Percentiles rank a stretch among this genome's conserved stretches.
These are phyloP conservation scores for Chytridium lagenaria DNA, from an alignment of 371 early-diverging fungal species.

Conservation along the genomic window DNA sequence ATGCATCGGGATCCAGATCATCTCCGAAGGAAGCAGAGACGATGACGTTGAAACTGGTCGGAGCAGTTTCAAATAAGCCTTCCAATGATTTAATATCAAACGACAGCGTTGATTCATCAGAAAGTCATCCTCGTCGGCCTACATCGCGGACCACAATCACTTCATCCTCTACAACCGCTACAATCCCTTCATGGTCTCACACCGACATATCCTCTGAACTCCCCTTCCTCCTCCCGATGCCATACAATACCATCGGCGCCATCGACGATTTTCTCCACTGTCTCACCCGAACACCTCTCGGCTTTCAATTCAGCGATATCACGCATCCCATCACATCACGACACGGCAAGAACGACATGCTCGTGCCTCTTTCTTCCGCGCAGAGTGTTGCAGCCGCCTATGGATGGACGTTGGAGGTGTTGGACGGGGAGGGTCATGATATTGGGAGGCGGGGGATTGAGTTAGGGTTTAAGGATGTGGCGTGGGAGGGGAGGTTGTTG, in stretches of 20 bases:
- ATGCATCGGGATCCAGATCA: too few relatives aligned
- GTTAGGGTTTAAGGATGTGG: neutral
- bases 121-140: too few relatives aligned
- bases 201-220: neutral
- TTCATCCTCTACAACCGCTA: neutral
- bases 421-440: conserved; percentile 5
- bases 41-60: too few relatives aligned
- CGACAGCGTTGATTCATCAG: too few relatives aligned
- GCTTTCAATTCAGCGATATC: conserved; percentile 1
- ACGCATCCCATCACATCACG: neutral
- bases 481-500: neutral
- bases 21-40: too few relatives aligned
- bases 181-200: neutral
- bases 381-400: neutral
- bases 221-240: conserved; percentile 5
- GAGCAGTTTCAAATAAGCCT: too few relatives aligned
- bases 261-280: conserved; percentile 10
- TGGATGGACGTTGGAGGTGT: conserved; percentile 12
- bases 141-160: too few relatives aligned
- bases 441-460: neutral
- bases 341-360: conserved; percentile 2
- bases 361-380: neutral
- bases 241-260: conserved; percentile 1
- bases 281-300: neutral
- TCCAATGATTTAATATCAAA: too few relatives aligned